phyloP scores from a whole-genome alignment of 257 asterid species.

The Osmanthus fragrans region DNA sequence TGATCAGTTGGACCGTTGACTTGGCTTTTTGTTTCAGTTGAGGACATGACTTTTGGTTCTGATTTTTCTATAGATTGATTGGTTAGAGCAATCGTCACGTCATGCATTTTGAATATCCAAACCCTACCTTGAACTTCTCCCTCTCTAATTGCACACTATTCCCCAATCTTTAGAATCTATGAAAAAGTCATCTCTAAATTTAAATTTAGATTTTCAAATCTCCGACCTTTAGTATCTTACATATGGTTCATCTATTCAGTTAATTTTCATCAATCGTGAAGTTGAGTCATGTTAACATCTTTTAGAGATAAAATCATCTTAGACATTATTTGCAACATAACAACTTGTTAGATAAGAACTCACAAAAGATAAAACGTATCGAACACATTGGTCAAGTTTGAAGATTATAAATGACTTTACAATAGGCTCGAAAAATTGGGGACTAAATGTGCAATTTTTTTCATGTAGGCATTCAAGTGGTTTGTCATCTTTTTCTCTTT shows the following conservation, averaged over 20 bases:
- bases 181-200: not conserved
- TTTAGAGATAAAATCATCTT: too few relatives aligned
- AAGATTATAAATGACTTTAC: too few relatives aligned
- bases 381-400: not conserved
- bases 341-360: not conserved
- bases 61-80: not conserved
- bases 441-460: too few relatives aligned
- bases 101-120: constrained; percentile 21
- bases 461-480: too few relatives aligned
- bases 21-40: constrained; percentile 21
- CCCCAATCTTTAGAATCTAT: not conserved
- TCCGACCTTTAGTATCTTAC: not conserved
- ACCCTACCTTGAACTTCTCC: not conserved
- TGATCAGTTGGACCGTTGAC: constrained; percentile 27
- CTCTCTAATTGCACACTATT: not conserved
- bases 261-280: too few relatives aligned
- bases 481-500: too few relatives aligned
- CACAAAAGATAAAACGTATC: not conserved
- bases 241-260: not conserved
- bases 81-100: constrained; percentile 22
- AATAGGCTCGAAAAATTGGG: too few relatives aligned
- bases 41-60: not conserved
- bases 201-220: not conserved
- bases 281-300: too few relatives aligned
- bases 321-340: not conserved